phyloP scores from a whole-genome alignment of 768 basidiomycete species.

The Amanita muscaria region DNA sequence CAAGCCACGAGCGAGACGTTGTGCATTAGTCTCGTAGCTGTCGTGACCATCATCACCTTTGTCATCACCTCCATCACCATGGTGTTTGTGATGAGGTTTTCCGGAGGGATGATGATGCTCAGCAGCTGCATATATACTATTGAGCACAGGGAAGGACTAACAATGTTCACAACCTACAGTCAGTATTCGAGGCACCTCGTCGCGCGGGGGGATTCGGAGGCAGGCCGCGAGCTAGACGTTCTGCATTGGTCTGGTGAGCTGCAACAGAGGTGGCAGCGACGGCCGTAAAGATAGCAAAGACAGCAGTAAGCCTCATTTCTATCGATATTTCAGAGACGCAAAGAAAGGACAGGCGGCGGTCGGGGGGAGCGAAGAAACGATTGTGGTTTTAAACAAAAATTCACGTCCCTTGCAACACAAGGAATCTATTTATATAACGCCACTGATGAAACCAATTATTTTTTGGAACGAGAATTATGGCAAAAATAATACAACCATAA shows the following conservation, averaged over 20 bases:
- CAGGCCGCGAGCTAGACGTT: constrained; percentile 48
- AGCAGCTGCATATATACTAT: constrained; percentile 23
- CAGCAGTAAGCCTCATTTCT: constrained; percentile 32
- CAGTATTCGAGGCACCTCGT: constrained; percentile 24
- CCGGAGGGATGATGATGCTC: constrained; percentile 27
- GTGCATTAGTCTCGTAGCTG: constrained; percentile 47
- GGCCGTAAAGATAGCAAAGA: constrained; percentile 30
- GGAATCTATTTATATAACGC: constrained; percentile 4
- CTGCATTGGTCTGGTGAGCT: constrained; percentile 36
- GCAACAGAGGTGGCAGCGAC: constrained; percentile 29
- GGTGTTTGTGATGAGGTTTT: too few relatives aligned
- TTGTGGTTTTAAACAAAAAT: not conserved
- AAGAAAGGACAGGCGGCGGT: constrained; percentile 5
- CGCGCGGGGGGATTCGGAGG: constrained; percentile 36
- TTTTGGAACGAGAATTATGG: constrained; percentile 6
- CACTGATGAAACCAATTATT: not conserved
- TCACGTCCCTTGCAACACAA: not conserved
- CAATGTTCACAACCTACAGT: constrained; percentile 26
- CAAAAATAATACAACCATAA: too few relatives aligned
- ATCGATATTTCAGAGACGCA: constrained; percentile 9
- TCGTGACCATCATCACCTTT: too few relatives aligned
- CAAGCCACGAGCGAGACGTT: constrained; percentile 46
- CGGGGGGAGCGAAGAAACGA: constrained; percentile 1
- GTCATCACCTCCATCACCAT: too few relatives aligned
- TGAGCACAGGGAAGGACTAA: too few relatives aligned